Conservation (phyloP, 129 eudicot genomes). For the Silybum marianum region DNA sequence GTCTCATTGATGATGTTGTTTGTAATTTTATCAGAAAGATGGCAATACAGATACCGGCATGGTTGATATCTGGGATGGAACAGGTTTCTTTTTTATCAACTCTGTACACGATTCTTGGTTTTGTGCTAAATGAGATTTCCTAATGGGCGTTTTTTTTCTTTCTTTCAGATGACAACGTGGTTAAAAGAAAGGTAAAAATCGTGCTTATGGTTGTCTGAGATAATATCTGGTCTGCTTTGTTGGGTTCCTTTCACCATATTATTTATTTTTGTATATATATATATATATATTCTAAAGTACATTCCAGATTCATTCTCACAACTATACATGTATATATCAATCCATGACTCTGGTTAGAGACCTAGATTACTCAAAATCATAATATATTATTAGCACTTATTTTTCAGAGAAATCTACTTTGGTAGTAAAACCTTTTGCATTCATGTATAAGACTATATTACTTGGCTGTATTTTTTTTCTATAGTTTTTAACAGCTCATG, state of each 20-base stretch:
- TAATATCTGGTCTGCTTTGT: not conserved
- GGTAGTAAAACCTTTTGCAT: not conserved
- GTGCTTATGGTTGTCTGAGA: slow-evolving; percentile 1
- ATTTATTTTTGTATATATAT: not conserved
- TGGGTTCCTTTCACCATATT: not conserved
- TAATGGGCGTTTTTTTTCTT: slow-evolving; percentile 12
- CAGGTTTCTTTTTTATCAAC: slow-evolving; percentile 36
- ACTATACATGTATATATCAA: not conserved
- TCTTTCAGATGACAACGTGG: slow-evolving; percentile 47
- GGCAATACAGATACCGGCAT: slow-evolving; percentile 40
- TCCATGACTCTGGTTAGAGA: not conserved
- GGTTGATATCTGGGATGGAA: slow-evolving; percentile 67
- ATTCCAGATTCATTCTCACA: not conserved
- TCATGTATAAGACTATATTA: not conserved
- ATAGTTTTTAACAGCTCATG: not conserved
- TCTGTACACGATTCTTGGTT: not conserved
- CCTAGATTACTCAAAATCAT: not conserved
- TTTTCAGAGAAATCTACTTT: not conserved
- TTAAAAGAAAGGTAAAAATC: slow-evolving; percentile 61
- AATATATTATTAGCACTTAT: not conserved
- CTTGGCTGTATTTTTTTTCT: not conserved
- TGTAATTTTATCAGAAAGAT: slow-evolving; percentile 37
- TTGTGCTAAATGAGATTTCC: slow-evolving; percentile 18
- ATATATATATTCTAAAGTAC: not conserved
- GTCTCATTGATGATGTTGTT: not conserved